Evolutionary conservation across 192 early-diverging fungal species (phyloP).

Genomic region (Coemansia sp.): DNA sequence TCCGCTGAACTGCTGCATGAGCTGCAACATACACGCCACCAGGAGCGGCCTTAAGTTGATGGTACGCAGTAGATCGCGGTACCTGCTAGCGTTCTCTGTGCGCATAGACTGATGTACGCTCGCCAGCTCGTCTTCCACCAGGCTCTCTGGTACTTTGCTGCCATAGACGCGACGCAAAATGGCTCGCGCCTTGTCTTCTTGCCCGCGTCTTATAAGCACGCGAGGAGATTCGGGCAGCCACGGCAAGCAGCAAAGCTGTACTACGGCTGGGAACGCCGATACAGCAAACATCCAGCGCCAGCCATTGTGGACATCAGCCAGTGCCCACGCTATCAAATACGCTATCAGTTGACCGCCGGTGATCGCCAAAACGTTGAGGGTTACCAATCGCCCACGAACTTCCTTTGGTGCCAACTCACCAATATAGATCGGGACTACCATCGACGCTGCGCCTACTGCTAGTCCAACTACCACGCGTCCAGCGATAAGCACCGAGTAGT

Average conservation of each 20-base stretch:
- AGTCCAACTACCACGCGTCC: conserved; percentile 63
- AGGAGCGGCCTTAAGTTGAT: conserved; percentile 63
- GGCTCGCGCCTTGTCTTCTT: conserved; percentile 57
- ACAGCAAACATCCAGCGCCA: conserved; percentile 63
- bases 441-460: conserved; percentile 59
- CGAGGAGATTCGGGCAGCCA: conserved; percentile 74
- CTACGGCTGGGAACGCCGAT: conserved; percentile 57
- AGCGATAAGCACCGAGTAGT: conserved; percentile 54
- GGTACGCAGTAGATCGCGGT: conserved; percentile 62
- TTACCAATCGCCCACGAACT: conserved; percentile 63
- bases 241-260: conserved; percentile 59
- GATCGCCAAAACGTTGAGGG: conserved; percentile 63
- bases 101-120: conserved; percentile 62
- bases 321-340: conserved; percentile 67
- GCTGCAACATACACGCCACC: conserved; percentile 67
- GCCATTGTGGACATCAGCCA: conserved; percentile 53
- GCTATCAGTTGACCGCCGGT: conserved; percentile 66
- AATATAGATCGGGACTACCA: conserved; percentile 61
- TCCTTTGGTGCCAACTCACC: conserved; percentile 64
- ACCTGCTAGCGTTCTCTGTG: conserved; percentile 48
- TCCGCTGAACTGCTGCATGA: conserved; percentile 76
- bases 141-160: conserved; percentile 46
- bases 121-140: conserved; percentile 56
- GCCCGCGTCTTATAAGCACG: conserved; percentile 61
- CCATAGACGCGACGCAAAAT: conserved; percentile 54